Evolutionary conservation across 2,329 filamentous ascomycete genomes (phyloP), one percentile per base, ranked within the genome.

Genomic region (Pseudocercospora cruenta): DNA sequence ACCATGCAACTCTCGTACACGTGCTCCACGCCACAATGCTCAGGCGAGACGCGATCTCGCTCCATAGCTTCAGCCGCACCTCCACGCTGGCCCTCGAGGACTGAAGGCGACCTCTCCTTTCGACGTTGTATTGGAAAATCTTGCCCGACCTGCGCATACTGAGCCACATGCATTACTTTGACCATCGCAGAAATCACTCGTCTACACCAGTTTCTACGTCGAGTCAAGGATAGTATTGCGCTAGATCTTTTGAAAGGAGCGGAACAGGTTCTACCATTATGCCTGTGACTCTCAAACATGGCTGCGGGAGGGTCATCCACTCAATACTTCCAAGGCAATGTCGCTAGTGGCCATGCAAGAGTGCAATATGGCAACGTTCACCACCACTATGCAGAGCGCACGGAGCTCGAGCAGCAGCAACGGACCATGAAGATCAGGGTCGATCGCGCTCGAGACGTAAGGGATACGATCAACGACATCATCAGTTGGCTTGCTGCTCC

Each of bases 401-500:
- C 45, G 22, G 45, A 49, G 22, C 19, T 49, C 19, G 45, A 49
- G n/a, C 45, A 49, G 45, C 45, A 49, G 45, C 45, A 24, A 24
- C n/a, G 22, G 19, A 49, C 19, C 19, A 21, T 49, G 4, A 24
- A 21, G 10, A 22, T 21, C 4, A 49, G 10, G 10, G 22, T 49
- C 45, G 22, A 49, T 24, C 19, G 22, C 45, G 22, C 22, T 10
- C n/a, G 45, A 21, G n/a, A 21, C 45, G 45, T 49, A 4, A 49
- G 45, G 24, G 45, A 49, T 12, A 24, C 45, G 19, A 49, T 49
- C 19, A 49, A 14, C 9, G 45, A 49, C 12, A 49, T 72, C 26
- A 24, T 61, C 47, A 60, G 62, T 55, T 72, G 71, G 70, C 64
- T 73, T 12, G 55, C 65, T n/a, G 33, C 71, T 33, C 45, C 68